Conservation (phyloP, 306 rosid genomes). For the Prosopis cineraria region DNA sequence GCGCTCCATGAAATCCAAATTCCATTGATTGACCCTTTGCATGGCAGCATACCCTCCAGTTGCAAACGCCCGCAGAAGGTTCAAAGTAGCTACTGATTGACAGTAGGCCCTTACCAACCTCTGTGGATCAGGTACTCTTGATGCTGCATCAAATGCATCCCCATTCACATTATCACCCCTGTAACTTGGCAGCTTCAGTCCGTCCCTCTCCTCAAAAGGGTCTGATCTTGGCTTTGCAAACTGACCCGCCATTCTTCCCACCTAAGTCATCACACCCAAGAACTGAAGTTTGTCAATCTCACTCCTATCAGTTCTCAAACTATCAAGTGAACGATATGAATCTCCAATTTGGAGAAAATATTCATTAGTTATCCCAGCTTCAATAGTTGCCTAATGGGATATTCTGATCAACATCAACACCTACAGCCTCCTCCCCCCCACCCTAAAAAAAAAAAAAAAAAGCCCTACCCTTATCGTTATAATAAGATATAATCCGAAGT, state of each 20-base stretch:
- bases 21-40: slow-evolving; percentile 25
- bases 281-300: slow-evolving; percentile 10
- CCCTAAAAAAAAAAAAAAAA: too few relatives aligned
- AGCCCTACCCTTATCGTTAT: not conserved
- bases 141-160: slow-evolving; percentile 8
- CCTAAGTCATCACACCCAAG: slow-evolving; percentile 2
- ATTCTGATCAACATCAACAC: not conserved
- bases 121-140: slow-evolving; percentile 18
- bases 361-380: not conserved
- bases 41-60: slow-evolving; percentile 25
- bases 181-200: slow-evolving; percentile 13
- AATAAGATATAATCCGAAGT: not conserved
- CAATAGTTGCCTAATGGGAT: not conserved
- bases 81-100: slow-evolving; percentile 24
- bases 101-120: slow-evolving; percentile 13
- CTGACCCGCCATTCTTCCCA: slow-evolving; percentile 27
- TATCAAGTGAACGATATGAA: not conserved
- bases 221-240: slow-evolving; percentile 25
- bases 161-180: slow-evolving; percentile 26
- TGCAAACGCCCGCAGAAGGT: slow-evolving; percentile 23
- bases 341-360: not conserved
- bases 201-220: slow-evolving; percentile 12
- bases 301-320: not conserved
- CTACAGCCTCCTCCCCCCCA: not conserved
- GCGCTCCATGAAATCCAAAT: slow-evolving; percentile 20